These are phyloP conservation scores for Trametopsis cervina DNA, from an alignment of 768 basidiomycete genomes.

Conservation along the genomic window DNA sequence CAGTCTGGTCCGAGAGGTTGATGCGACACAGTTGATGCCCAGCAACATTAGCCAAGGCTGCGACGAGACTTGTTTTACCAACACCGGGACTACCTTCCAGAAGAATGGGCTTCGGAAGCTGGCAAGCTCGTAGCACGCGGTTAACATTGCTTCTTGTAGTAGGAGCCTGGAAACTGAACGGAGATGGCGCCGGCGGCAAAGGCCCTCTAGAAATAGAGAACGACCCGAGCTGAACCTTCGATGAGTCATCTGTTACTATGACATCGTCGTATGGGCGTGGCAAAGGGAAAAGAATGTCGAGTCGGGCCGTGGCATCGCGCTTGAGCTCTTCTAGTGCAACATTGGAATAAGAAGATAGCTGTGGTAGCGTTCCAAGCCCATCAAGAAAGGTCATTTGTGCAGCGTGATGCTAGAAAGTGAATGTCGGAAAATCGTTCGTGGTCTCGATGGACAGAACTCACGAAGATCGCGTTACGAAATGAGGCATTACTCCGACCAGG, in stretches of 20 bases:
- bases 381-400: slow-evolving; percentile 92
- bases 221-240: slow-evolving; percentile 53
- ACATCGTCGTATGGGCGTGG: background rate
- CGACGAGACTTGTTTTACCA: slow-evolving; percentile 91
- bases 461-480: slow-evolving; percentile 53
- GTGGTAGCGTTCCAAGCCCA: slow-evolving; percentile 75
- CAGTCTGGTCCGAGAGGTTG: slow-evolving; percentile 97
- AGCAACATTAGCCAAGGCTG: slow-evolving; percentile 75
- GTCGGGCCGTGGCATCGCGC: slow-evolving; percentile 43
- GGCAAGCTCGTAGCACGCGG: slow-evolving; percentile 85
- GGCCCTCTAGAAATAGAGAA: slow-evolving; percentile 68
- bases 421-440: too few species aligned
- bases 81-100: slow-evolving; percentile 98
- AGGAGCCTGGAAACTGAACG: slow-evolving; percentile 82
- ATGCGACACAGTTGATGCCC: slow-evolving; percentile 84
- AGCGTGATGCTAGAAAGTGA: slow-evolving; percentile 66
- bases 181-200: slow-evolving; percentile 24
- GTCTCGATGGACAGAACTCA: slow-evolving; percentile 42
- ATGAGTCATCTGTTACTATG: slow-evolving; percentile 1
- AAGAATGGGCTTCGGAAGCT: slow-evolving; percentile 85
- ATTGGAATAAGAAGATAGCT: slow-evolving; percentile 55
- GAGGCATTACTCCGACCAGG: slow-evolving; percentile 22
- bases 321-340: slow-evolving; percentile 57
- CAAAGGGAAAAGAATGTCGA: slow-evolving; percentile 37
- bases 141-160: slow-evolving; percentile 85